phyloP scores from a whole-genome alignment of 2,329 filamentous ascomycete species.

The Xylariaceae sp. region DNA sequence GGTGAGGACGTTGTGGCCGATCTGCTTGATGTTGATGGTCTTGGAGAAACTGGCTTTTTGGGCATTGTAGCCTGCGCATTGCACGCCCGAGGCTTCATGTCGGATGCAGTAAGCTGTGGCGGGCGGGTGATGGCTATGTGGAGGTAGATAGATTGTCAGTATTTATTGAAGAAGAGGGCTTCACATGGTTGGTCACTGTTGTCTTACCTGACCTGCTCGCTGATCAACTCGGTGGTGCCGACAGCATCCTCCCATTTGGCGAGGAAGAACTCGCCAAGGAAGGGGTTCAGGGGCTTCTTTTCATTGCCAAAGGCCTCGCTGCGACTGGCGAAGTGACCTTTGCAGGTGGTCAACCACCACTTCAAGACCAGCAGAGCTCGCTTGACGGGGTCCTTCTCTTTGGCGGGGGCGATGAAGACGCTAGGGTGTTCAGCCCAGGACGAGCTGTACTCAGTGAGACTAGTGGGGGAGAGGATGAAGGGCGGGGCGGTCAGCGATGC shows the following conservation, averaged over 20 bases:
- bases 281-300: slow-evolving; percentile 52
- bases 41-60: slow-evolving; percentile 51
- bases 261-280: slow-evolving; percentile 49
- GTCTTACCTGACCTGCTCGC: slow-evolving; percentile 44
- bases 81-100: slow-evolving; percentile 40
- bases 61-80: slow-evolving; percentile 47
- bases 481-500: slow-evolving; percentile 50
- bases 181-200: too few species aligned
- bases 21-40: slow-evolving; percentile 46
- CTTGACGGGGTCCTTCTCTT: slow-evolving; percentile 39
- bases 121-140: slow-evolving; percentile 45
- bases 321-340: slow-evolving; percentile 45
- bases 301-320: slow-evolving; percentile 44
- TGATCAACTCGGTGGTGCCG: slow-evolving; percentile 30
- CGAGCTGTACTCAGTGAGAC: slow-evolving; percentile 46
- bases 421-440: slow-evolving; percentile 47
- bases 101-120: slow-evolving; percentile 50
- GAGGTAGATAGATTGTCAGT: slow-evolving; percentile 3
- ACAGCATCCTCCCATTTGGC: slow-evolving; percentile 31
- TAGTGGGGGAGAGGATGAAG: slow-evolving; percentile 45
- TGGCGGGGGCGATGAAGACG: slow-evolving; percentile 45
- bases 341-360: slow-evolving; percentile 45
- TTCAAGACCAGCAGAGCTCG: slow-evolving; percentile 45
- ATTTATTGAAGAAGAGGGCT: neutral
- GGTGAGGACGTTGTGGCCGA: slow-evolving; percentile 47